phyloP scores from a whole-genome alignment of 495 filamentous ascomycete species.

The Tetracladium setigerum region DNA sequence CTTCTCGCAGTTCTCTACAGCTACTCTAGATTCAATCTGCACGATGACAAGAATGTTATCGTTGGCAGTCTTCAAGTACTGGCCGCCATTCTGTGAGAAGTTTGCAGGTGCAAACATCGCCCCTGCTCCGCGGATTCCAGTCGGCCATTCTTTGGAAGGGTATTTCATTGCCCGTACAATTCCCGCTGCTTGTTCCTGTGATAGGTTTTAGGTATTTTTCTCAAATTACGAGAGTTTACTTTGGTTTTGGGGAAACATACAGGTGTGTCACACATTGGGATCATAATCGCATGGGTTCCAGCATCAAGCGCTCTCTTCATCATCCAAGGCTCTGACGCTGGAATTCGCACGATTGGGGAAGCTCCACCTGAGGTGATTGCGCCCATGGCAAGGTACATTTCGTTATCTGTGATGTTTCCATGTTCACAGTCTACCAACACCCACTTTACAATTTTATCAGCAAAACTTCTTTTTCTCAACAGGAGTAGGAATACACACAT shows the following conservation, averaged over 20 bases:
- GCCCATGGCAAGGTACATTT: conserved; percentile 58
- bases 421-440: conserved; percentile 52
- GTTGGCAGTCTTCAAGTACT: conserved; percentile 51
- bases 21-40: conserved; percentile 55
- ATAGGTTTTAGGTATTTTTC: no score
- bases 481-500: neutral
- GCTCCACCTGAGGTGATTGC: conserved; percentile 38
- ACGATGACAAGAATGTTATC: conserved; percentile 43
- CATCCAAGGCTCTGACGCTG: conserved; percentile 40
- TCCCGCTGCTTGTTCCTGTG: conserved; percentile 30
- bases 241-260: neutral
- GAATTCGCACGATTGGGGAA: conserved; percentile 39
- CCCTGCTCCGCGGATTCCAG: conserved; percentile 39
- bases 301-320: conserved; percentile 42
- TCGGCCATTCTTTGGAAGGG: conserved; percentile 24
- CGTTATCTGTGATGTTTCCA: conserved; percentile 49
- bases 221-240: no score
- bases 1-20: conserved; percentile 44
- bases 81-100: conserved; percentile 17
- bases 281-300: conserved; percentile 42
- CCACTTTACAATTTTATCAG: no score
- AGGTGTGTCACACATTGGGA: conserved; percentile 35
- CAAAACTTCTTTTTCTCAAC: no score
- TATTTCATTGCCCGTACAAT: conserved; percentile 39
- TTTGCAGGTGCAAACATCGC: conserved; percentile 38